Base-by-base conservation (phyloP, 495 filamentous ascomycete species). In the Apodospora peruviana region DNA sequence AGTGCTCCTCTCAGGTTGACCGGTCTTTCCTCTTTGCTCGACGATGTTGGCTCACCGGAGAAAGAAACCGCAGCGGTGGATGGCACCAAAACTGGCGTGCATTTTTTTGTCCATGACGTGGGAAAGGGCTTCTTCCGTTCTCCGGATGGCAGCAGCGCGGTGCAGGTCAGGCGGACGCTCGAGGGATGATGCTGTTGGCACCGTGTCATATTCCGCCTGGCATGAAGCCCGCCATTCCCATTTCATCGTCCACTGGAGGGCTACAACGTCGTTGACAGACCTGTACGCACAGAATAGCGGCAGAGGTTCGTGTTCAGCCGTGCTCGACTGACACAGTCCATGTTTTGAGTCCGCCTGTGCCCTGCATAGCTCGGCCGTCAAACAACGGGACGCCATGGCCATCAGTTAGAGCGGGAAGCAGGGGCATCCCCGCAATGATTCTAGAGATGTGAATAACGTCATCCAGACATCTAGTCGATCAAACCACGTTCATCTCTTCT, bases 391-490 rank as follows among this genome's bases (percentile, higher is more conserved):
- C 41, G 51, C 48, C 37, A 34, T 51, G 55, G 21, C 48, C 52
- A 55, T 39, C 51, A 38, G 47, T 47, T 55, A 34, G 40, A 40
- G 27, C 55, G 52, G 52, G 50, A 56, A 45, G 50, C 60, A 60
- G 50, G 57, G 60, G 43, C 51, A 55, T 55, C 58, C 61, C 61
- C 61, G 53, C 58, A 64, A 61, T 56, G 53, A 59, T 52, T 48
- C 38, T 20, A 43, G 25, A 21, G 36, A 43, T 57, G 58, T 29
- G 55, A 57, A 59, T 53, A 64, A 57, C 58, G 53, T 57, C 58
- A 61, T 47, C 45, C 43, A 19, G 19, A 43, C 7, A 12, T 45
- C 23, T 32, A 39, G 61, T 20, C 35, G 58, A 64, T 64, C 61
- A 64, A 64, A 61, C 58, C 19, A 20, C 21, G 48, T 53, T 53